Base-by-base conservation (phyloP, 257 asterid species). In the Gardenia jasminoides region DNA sequence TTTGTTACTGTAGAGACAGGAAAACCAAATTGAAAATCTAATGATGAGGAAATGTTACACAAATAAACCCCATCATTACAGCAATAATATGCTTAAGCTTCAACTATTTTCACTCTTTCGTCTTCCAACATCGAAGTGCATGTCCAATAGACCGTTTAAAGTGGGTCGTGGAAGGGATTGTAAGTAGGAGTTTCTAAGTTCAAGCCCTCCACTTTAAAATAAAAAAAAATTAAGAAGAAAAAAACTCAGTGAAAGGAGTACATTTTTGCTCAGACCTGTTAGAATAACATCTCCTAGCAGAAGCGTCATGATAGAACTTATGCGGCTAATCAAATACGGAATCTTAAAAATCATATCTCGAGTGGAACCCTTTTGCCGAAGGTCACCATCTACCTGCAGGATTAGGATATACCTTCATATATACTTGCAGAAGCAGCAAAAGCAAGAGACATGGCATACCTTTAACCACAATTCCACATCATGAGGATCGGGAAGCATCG, bases 311-410 rank as follows among this genome's bases (percentile, higher is more conserved):
- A 96, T 80, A 67, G 97, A 93, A 83, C 98, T 93, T 87, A 96
- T 93, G 88, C 92, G 93, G 92, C 98, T 93, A 67, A 96, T 90
- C 93, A 96, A 87, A 87, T 82, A 92, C n/a, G 99, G 99, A 80
- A 96, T 93, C 89, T 89, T 93, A 76, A 96, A 96, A 72, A 96
- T 92, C 98, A 96, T 96, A 81, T 96, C 97, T 76, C 87, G 80
- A 0, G 98, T 93, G 31, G 99, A 91, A 54, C 98, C 97, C 74
- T 89, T 91, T 83, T 96, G 99, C 76, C 95, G 90, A 79, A 85
- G 83, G 82, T 91, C 96, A 74, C 99, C 99, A 80, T 96, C 97
- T 46, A 96, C 99, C 98, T 96, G 82, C 87, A 81, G 47, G n/a
- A 74, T 28, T 33, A 61, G 78, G 74, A 76, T 31, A 56, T 72